Evolutionary conservation across 495 filamentous ascomycete species (phyloP).

Genomic region (Podospora pseudocomata): DNA sequence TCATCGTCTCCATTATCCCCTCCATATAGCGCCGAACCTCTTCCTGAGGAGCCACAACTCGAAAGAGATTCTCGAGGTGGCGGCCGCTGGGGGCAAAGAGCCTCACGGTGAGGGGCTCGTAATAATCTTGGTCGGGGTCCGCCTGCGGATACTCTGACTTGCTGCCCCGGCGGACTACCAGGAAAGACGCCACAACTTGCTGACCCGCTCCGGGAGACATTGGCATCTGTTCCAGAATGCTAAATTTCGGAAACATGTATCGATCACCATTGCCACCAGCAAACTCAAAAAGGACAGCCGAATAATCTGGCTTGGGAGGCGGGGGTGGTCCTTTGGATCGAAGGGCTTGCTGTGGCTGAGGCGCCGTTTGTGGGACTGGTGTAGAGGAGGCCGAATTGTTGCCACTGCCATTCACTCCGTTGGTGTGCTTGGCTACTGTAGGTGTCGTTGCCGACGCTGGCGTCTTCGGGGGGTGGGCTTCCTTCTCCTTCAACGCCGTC

Average conservation of each 20-base stretch:
- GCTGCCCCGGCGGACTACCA: conserved; percentile 60
- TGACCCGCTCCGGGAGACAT: conserved; percentile 26
- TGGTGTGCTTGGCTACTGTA: conserved; percentile 13
- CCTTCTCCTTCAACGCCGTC: conserved; percentile 31
- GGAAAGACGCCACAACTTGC: conserved; percentile 60
- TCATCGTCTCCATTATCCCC: conserved; percentile 71
- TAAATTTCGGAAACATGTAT: conserved; percentile 83
- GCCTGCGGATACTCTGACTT: conserved; percentile 48
- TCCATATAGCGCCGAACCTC: conserved; percentile 82
- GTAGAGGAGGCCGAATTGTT: conserved; percentile 27
- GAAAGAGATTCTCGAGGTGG: conserved; percentile 67
- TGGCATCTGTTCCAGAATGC: conserved; percentile 69
- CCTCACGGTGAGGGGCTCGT: conserved; percentile 84
- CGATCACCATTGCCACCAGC: conserved; percentile 75
- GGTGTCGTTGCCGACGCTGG: conserved; percentile 13
- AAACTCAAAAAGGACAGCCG: conserved; percentile 81
- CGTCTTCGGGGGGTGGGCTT: conserved; percentile 23
- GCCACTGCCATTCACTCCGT: conserved; percentile 23
- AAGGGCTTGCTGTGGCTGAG: conserved; percentile 40
- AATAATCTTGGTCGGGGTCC: conserved; percentile 66
- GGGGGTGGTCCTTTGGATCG: conserved; percentile 53
- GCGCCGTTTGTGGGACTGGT: conserved; percentile 25
- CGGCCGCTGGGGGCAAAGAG: conserved; percentile 60
- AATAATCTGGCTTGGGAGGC: conserved; percentile 57
- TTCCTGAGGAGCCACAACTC: conserved; percentile 72